Conservation (phyloP, 2,329 filamentous ascomycete genomes). For the Aureobasidium leucospermi region DNA sequence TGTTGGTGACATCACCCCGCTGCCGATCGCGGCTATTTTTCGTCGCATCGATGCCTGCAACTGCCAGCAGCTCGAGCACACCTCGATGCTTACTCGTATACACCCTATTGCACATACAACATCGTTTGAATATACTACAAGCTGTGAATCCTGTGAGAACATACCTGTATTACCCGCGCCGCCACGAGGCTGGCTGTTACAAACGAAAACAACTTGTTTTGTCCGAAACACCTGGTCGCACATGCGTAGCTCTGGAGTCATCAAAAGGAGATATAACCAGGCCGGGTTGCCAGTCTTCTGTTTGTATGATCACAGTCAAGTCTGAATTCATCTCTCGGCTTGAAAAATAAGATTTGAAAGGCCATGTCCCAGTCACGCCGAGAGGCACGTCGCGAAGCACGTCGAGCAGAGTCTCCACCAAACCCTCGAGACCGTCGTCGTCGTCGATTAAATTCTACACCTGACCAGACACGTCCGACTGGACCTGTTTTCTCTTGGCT, state of each 20-base stretch:
- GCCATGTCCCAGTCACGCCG: constrained; percentile 1
- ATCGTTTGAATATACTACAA: background rate
- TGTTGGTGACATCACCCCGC: background rate
- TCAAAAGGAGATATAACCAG: background rate
- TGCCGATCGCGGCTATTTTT: background rate
- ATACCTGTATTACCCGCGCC: background rate
- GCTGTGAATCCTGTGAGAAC: background rate
- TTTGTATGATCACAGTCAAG: background rate
- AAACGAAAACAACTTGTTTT: background rate
- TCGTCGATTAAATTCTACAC: constrained; percentile 2
- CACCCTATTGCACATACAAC: background rate
- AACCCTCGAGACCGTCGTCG: background rate
- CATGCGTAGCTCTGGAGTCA: background rate
- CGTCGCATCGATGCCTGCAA: background rate
- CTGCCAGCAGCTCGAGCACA: background rate
- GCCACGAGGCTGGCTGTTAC: background rate
- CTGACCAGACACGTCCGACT: background rate
- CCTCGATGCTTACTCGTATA: background rate
- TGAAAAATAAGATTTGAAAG: background rate
- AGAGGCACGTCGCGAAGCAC: constrained; percentile 1
- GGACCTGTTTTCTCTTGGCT: background rate
- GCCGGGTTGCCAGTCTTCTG: background rate
- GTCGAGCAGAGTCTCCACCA: constrained; percentile 5
- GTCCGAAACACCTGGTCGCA: background rate
- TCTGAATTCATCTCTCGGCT: background rate